These are phyloP conservation scores for Henckelia pumila DNA, from an alignment of 257 asterid genomes.

Conservation along the genomic window DNA sequence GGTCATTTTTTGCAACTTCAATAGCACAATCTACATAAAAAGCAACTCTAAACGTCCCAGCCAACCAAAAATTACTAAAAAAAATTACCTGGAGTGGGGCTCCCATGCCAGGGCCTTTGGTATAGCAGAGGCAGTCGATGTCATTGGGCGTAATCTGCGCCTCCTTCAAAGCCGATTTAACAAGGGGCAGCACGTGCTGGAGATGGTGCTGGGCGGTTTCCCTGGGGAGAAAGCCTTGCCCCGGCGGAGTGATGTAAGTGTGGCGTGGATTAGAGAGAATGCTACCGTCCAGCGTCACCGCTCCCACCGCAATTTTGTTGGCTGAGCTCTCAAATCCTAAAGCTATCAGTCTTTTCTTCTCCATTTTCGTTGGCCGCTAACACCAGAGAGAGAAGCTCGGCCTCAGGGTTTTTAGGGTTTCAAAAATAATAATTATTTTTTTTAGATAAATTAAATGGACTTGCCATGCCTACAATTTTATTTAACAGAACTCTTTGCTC, in stretches of 20 bases:
- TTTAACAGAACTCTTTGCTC: no score
- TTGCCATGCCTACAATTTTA: no score
- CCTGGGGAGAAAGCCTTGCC: conserved; percentile 91
- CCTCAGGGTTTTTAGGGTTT: conserved; percentile 26
- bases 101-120: conserved; percentile 99
- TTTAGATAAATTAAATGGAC: no score
- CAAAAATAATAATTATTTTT: no score
- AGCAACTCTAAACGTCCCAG: no score
- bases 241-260: conserved; percentile 96
- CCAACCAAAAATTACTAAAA: no score
- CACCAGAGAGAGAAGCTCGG: not conserved
- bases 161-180: conserved; percentile 60
- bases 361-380: conserved; percentile 31
- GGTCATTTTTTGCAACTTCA: not conserved
- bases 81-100: conserved; percentile 57
- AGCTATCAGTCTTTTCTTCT: conserved; percentile 56
- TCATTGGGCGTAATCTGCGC: conserved; percentile 54
- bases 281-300: conserved; percentile 68
- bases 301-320: conserved; percentile 87
- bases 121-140: conserved; percentile 86
- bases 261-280: conserved; percentile 90
- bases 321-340: conserved; percentile 92
- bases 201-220: conserved; percentile 98
- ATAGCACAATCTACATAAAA: not conserved
- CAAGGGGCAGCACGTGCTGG: conserved; percentile 72